These are phyloP conservation scores for Colletotrichum musicola DNA, from an alignment of 2,329 filamentous ascomycete genomes.

Conservation along the genomic window DNA sequence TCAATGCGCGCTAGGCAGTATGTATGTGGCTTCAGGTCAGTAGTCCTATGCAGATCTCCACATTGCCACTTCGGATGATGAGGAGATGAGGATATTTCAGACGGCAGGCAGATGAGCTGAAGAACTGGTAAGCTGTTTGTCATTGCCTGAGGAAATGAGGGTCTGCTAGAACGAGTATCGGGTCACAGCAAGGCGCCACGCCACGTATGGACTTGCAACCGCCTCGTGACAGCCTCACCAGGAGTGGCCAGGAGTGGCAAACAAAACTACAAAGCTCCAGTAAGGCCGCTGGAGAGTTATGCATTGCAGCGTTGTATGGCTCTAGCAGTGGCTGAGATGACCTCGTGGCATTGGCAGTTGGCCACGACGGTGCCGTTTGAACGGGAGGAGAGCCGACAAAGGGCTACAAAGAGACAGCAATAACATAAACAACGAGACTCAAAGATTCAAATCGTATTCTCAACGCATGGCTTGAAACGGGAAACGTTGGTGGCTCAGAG, in stretches of 20 bases:
- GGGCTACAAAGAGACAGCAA: not conserved
- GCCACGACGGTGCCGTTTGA: not conserved
- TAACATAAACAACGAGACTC: not conserved
- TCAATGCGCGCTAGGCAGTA: constrained; percentile 8
- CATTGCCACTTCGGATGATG: not conserved
- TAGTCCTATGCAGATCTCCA: constrained; percentile 20
- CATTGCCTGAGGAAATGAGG: constrained; percentile 4
- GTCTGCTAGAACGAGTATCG: not conserved
- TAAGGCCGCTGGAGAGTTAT: no score
- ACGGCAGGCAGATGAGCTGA: not conserved
- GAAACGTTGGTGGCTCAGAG: constrained; percentile 17
- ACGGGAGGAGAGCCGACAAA: not conserved
- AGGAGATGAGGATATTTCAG: constrained; percentile 6
- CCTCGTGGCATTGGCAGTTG: not conserved
- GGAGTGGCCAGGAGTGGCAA: not conserved
- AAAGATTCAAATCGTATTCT: not conserved
- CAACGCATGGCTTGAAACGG: constrained; percentile 5
- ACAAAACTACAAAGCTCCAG: no score
- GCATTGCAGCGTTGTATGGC: no score
- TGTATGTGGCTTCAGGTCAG: not conserved
- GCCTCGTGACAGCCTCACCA: not conserved
- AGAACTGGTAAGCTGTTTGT: constrained; percentile 3
- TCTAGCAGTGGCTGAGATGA: no score
- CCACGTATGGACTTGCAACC: not conserved
- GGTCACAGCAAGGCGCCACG: not conserved